phyloP scores from a whole-genome alignment of 306 rosid genomes.

The Citrullus mucosospermus region DNA sequence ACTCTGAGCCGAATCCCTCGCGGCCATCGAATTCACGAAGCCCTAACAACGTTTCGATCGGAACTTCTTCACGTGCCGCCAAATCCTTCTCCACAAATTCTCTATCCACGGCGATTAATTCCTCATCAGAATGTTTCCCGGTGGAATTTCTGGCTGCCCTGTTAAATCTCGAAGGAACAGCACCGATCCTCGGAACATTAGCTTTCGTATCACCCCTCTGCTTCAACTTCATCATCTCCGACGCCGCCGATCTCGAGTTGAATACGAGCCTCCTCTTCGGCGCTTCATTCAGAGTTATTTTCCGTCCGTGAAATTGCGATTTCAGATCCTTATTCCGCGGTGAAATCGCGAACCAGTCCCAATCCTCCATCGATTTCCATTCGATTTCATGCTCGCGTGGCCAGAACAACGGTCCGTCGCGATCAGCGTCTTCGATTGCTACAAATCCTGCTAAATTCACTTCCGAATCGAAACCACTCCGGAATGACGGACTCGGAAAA shows the following conservation, averaged over 20 bases:
- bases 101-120: not conserved
- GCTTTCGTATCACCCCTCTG: not conserved
- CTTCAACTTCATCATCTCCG: not conserved
- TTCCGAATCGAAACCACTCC: not conserved
- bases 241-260: not conserved
- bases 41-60: not conserved
- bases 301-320: not conserved
- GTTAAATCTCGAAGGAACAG: not conserved
- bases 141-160: not conserved
- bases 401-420: not conserved
- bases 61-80: not conserved
- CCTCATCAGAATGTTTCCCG: not conserved
- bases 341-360: not conserved
- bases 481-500: not conserved
- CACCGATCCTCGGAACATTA: not conserved
- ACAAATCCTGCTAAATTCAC: not conserved
- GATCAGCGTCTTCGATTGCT: not conserved
- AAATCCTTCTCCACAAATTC: not conserved
- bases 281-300: not conserved
- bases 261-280: not conserved
- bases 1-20: not conserved
- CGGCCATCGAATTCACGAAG: not conserved
- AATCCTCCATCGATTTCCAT: not conserved
- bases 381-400: not conserved
- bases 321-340: not conserved